Conservation (phyloP, 2,329 filamentous ascomycete genomes). For the Diaporthe ampelina region DNA sequence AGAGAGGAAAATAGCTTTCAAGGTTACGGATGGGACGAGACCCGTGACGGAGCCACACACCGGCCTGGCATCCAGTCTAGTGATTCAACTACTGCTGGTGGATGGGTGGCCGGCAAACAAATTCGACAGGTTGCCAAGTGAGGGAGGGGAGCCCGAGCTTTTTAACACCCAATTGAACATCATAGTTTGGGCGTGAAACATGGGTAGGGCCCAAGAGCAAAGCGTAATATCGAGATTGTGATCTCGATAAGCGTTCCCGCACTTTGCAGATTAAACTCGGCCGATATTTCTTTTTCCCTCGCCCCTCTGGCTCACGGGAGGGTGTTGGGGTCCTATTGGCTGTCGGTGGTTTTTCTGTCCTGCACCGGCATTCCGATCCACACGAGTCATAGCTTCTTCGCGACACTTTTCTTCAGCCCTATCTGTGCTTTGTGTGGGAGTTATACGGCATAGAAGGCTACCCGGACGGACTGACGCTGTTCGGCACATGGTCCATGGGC, state of each 20-base stretch:
- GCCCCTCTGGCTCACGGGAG: neutral
- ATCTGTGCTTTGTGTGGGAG: neutral
- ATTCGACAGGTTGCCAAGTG: neutral
- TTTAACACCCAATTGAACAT: neutral
- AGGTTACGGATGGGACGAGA: neutral
- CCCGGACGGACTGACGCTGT: neutral
- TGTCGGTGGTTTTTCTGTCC: conserved; percentile 16
- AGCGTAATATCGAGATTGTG: conserved; percentile 28
- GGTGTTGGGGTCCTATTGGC: neutral
- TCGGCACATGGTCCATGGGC: neutral
- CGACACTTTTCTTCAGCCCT: conserved; percentile 27
- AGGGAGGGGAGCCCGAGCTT: neutral
- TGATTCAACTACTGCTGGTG: conserved; percentile 2
- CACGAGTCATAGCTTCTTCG: conserved; percentile 2
- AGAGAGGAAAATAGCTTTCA: no score
- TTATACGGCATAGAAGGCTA: neutral
- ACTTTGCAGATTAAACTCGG: neutral
- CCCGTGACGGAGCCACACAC: neutral
- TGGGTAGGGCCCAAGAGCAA: conserved; percentile 21
- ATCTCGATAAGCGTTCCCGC: conserved; percentile 30
- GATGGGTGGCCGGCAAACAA: conserved; percentile 15
- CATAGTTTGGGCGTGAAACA: conserved; percentile 28
- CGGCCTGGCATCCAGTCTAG: neutral
- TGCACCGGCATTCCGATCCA: conserved; percentile 11
- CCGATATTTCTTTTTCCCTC: neutral